phyloP scores from a whole-genome alignment of 805 yeast species.

The Wickerhamiella vanderwaltii region DNA sequence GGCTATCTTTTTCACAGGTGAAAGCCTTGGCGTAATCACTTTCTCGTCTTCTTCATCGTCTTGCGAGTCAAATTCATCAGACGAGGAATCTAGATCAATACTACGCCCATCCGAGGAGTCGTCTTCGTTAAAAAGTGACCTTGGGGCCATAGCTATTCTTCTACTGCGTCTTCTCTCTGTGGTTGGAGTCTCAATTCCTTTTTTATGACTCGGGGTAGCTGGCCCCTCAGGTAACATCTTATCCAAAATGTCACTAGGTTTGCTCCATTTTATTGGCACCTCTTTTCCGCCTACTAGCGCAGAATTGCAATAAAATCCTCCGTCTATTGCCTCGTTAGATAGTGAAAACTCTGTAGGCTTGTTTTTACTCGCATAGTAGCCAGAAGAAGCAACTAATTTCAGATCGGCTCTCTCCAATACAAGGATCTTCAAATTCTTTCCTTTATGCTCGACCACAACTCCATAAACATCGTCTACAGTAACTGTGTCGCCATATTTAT shows the following conservation, averaged over 20 bases:
- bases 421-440: neutral
- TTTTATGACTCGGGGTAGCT: neutral
- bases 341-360: neutral
- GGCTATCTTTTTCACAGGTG: neutral
- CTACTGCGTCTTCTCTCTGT: neutral
- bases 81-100: too few species aligned
- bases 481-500: neutral
- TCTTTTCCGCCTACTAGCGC: neutral
- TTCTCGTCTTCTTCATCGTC: too few species aligned
- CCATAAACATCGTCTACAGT: neutral
- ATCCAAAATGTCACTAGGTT: neutral
- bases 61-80: neutral
- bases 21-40: neutral
- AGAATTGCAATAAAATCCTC: neutral
- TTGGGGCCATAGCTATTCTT: conserved; percentile 1
- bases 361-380: neutral
- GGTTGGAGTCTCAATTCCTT: neutral
- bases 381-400: neutral
- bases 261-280: neutral
- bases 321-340: neutral
- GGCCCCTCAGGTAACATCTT: neutral
- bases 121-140: neutral
- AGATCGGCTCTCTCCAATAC: neutral
- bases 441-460: neutral
- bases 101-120: too few species aligned